These are phyloP conservation scores for Dendrobium nobile DNA, from an alignment of 106 monocot species.

Conservation along the genomic window DNA sequence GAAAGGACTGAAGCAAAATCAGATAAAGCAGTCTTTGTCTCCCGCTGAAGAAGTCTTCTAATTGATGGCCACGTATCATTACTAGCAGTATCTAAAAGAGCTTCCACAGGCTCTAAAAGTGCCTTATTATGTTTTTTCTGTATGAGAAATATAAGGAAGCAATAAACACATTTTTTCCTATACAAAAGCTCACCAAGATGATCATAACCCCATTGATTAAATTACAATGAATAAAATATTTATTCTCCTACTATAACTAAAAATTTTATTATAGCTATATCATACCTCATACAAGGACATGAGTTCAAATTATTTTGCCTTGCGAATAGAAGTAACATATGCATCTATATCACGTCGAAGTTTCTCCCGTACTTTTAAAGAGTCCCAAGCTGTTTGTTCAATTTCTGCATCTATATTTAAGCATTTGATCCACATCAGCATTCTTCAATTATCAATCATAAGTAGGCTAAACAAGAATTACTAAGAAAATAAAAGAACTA, in stretches of 20 bases:
- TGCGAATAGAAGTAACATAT: constrained; percentile 59
- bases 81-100: constrained; percentile 79
- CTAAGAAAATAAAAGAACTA: not conserved
- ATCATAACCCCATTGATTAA: not conserved
- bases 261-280: not conserved
- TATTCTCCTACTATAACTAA: not conserved
- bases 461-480: not conserved
- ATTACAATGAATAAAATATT: no score
- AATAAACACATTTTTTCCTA: no score
- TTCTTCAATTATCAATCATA: not conserved
- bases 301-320: constrained; percentile 65
- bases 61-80: constrained; percentile 7
- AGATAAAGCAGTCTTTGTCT: no score
- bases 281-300: not conserved
- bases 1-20: no score
- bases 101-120: constrained; percentile 78
- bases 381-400: constrained; percentile 75
- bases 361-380: constrained; percentile 68
- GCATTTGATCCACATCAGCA: not conserved
- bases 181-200: no score
- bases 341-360: constrained; percentile 78
- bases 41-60: no score
- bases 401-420: constrained; percentile 61
- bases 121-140: constrained; percentile 62
- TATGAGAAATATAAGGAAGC: not conserved